Evolutionary conservation across 2,329 filamentous ascomycete species (phyloP).

Genomic region (Neopestalotiopsis clavispora): DNA sequence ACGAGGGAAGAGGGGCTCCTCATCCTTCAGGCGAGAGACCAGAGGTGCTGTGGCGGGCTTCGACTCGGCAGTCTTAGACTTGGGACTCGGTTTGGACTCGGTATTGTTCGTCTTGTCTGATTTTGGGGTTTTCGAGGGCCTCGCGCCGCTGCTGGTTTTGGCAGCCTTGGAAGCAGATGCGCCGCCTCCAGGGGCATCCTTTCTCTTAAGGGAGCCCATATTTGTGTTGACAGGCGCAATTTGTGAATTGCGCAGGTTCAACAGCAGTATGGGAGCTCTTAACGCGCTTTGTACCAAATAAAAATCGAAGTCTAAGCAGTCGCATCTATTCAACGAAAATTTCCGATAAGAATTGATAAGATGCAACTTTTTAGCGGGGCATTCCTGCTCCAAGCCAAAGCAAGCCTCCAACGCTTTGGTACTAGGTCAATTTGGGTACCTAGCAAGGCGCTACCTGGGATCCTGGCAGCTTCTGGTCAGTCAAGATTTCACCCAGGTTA

Average conservation of each 20-base stretch:
- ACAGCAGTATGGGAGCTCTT: slow-evolving; percentile 1
- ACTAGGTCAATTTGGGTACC: no score
- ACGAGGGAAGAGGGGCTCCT: slow-evolving; percentile 90
- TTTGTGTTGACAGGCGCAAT: slow-evolving; percentile 24
- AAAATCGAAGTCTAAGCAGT: slow-evolving; percentile 3
- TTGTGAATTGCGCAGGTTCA: slow-evolving; percentile 8
- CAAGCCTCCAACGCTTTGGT: no score
- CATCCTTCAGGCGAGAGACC: slow-evolving; percentile 65
- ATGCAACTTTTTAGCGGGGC: background rate
- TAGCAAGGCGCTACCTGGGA: no score
- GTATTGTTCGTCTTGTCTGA: slow-evolving; percentile 40
- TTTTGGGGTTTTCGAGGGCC: slow-evolving; percentile 54
- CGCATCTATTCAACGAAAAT: slow-evolving; percentile 10
- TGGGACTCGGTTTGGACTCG: slow-evolving; percentile 34
- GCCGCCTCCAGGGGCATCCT: slow-evolving; percentile 57
- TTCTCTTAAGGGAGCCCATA: slow-evolving; percentile 64
- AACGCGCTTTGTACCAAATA: background rate
- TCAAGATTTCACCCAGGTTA: background rate
- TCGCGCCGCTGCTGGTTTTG: slow-evolving; percentile 49
- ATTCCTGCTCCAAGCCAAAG: background rate
- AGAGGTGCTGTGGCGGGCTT: slow-evolving; percentile 36
- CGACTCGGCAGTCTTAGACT: slow-evolving; percentile 28
- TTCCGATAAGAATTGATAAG: slow-evolving; percentile 14
- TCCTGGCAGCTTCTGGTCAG: background rate
- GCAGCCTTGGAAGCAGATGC: slow-evolving; percentile 53